Percentiles rank a stretch among this genome's conserved stretches.
Evolutionary conservation across 139 green algal species (phyloP).

Genomic region (Medakamo hakoo): DNA sequence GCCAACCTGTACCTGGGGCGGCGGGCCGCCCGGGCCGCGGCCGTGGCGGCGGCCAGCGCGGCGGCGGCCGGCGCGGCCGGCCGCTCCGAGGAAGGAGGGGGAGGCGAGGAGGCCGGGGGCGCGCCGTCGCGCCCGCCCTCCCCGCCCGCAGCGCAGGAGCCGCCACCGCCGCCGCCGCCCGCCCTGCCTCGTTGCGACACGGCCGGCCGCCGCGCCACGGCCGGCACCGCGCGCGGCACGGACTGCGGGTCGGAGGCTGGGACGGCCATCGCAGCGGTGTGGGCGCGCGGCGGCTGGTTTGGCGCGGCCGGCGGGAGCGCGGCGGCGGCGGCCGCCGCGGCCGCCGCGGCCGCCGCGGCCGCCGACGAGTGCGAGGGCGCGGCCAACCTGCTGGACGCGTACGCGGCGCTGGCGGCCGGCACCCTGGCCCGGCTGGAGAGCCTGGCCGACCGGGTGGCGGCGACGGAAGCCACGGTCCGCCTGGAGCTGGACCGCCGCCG

Average conservation of each 20-base stretch:
- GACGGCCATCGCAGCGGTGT: too few species aligned
- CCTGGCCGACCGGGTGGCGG: conserved; percentile 13
- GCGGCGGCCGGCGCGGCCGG: too few species aligned
- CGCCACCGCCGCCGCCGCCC: background rate
- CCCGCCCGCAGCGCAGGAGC: background rate
- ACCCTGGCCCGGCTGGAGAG: conserved; percentile 9
- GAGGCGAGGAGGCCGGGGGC: too few species aligned
- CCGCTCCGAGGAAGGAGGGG: too few species aligned
- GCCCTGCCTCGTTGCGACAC: too few species aligned
- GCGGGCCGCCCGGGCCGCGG: background rate
- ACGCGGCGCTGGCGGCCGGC: conserved; percentile 11
- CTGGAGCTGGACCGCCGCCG: conserved; percentile 15
- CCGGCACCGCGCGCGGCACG: too few species aligned
- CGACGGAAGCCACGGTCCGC: conserved; percentile 9
- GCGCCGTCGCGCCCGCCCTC: background rate
- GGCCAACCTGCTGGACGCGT: conserved; percentile 13
- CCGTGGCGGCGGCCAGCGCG: background rate
- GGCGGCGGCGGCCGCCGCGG: too few species aligned
- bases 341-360: too few species aligned
- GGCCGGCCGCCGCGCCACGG: too few species aligned
- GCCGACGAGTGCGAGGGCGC: too few species aligned
- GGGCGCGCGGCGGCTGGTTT: too few species aligned
- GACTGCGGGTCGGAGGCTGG: too few species aligned
- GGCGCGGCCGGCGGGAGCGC: conserved; percentile 1
- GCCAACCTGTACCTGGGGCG: conserved; percentile 11